Conservation (phyloP, 2,329 filamentous ascomycete species). For the Aspergillus melleus region DNA sequence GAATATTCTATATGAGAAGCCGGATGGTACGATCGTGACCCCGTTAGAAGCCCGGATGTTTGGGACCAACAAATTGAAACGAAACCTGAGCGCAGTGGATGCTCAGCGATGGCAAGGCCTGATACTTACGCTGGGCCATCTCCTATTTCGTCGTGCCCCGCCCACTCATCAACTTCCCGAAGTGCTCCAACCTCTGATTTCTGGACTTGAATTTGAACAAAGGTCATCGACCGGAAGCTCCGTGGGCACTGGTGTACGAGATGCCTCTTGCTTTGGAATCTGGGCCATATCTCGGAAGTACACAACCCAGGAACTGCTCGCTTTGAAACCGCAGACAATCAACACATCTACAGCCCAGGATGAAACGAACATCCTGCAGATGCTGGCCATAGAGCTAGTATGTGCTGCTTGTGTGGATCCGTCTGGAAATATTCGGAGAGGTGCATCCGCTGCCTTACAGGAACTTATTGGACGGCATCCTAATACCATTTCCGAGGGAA, state of each 20-base stretch:
- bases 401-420: conserved; percentile 82
- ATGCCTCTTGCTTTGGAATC: conserved; percentile 93
- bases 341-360: conserved; percentile 28
- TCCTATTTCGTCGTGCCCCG: conserved; percentile 81
- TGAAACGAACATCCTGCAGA: conserved; percentile 62
- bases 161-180: conserved; percentile 68
- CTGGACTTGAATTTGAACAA: conserved; percentile 86
- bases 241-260: conserved; percentile 84
- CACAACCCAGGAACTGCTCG: conserved; percentile 71
- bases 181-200: conserved; percentile 73
- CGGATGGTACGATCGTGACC: conserved; percentile 41
- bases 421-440: conserved; percentile 88
- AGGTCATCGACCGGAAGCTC: conserved; percentile 80
- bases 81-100: conserved; percentile 72
- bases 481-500: conserved; percentile 77
- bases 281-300: conserved; percentile 92
- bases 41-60: conserved; percentile 32
- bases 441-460: conserved; percentile 88
- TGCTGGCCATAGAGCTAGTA: conserved; percentile 78
- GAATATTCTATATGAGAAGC: conserved; percentile 59
- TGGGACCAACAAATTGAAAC: conserved; percentile 42
- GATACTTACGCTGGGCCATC: conserved; percentile 80
- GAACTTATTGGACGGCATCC: conserved; percentile 93
- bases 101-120: conserved; percentile 88
- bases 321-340: conserved; percentile 49